Percentiles rank a stretch among this genome's conserved stretches.
Conservation (phyloP, 2,329 filamentous ascomycete genomes). For the Colletotrichum incanum region DNA sequence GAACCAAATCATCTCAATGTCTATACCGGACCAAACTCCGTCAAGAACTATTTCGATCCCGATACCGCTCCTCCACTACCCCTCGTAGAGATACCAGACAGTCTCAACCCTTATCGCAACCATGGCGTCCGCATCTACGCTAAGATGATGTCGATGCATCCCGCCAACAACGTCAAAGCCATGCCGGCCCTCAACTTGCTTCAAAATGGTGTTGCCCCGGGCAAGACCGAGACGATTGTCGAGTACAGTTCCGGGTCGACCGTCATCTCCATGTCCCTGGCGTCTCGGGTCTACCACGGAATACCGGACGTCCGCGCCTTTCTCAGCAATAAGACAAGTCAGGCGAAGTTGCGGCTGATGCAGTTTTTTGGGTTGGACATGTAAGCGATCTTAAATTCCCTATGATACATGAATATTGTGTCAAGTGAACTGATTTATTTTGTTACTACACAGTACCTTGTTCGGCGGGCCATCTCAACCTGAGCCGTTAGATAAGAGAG, state of each 20-base stretch:
- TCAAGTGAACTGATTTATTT: background rate
- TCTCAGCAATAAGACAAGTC: slow-evolving; percentile 72
- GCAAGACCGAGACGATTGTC: slow-evolving; percentile 67
- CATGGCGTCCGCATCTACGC: slow-evolving; percentile 76
- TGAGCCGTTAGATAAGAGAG: slow-evolving; percentile 67
- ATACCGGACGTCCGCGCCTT: slow-evolving; percentile 68
- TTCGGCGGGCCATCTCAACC: slow-evolving; percentile 74
- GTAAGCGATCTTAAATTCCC: slow-evolving; percentile 47
- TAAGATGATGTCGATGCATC: slow-evolving; percentile 77
- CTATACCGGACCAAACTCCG: slow-evolving; percentile 70
- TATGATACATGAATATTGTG: too few species aligned
- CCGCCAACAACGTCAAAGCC: slow-evolving; percentile 76
- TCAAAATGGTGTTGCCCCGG: slow-evolving; percentile 56
- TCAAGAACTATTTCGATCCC: slow-evolving; percentile 73
- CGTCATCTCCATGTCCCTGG: slow-evolving; percentile 72
- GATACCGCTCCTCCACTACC: slow-evolving; percentile 71
- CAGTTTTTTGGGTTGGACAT: slow-evolving; percentile 73
- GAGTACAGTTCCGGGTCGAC: slow-evolving; percentile 76
- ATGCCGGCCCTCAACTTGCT: slow-evolving; percentile 72
- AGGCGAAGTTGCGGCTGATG: slow-evolving; percentile 68
- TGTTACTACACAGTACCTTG: slow-evolving; percentile 57
- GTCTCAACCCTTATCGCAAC: slow-evolving; percentile 69
- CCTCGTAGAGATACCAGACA: slow-evolving; percentile 72
- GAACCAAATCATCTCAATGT: slow-evolving; percentile 62
- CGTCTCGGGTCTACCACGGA: slow-evolving; percentile 66